Evolutionary conservation across 2,329 filamentous ascomycete species (phyloP), one percentile per base, ranked within the genome.

Genomic region (Lasiodiplodia hormozganensis): DNA sequence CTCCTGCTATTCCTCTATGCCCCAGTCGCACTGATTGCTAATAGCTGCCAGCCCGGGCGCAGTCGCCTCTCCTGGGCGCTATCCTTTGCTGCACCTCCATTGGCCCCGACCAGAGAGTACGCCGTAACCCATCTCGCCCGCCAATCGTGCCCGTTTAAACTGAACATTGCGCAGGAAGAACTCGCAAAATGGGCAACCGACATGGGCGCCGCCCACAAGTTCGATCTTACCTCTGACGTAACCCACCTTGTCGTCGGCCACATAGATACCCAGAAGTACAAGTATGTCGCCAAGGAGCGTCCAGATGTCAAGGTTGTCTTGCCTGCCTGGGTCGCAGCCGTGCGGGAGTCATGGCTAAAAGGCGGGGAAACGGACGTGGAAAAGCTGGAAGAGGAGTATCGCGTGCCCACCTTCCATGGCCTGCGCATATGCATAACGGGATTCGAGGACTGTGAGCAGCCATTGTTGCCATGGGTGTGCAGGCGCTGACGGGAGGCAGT

Each of bases 241-340:
- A 98, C 96, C 5, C 96, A 99, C 82, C 89, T 99, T 57, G 87
- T 99, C 71, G 93, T 97, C 70, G 96, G 94, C 78, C 90, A 92
- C 74, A 92, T 93, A 75, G 88, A 95, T 77, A 98, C 95, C 0
- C 89, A 92, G 62, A 99, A 99, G 80, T 99, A 99, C 81, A 91
- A 90, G 79, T 97, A 97, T 84, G 95, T 98, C 75, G 96, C 95
- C 66, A 92, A 90, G 76, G 92, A 95, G 78, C 88, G 96, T 65
- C 89, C 91, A 58, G 96, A 99, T 76, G 90, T 99, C 75, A 89
- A 89, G 76, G 90, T 94, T 62, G 90, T 99, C 82, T 88, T 88
- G 53, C 88, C 90, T n/a, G 87, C 88, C 75, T 99, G 94, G 92
- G 86, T 99, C 62, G 89, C 95, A 68, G 92, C 91, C 18, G 86